These are phyloP conservation scores for Alternaria conjuncta DNA, from an alignment of 2,329 filamentous ascomycete species.

Conservation along the genomic window DNA sequence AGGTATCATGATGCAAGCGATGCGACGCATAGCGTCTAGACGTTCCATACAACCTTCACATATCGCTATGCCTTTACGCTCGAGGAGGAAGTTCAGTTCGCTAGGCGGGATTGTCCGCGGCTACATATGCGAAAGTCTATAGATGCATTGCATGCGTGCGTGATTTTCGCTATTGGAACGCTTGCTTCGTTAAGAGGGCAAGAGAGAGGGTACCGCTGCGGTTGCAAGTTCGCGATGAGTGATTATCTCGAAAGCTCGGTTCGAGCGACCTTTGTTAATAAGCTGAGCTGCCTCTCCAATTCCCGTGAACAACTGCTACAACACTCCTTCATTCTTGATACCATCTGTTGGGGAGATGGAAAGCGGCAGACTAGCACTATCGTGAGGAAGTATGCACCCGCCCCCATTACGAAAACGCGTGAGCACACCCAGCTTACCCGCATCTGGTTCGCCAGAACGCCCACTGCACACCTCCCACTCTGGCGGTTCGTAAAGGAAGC, in stretches of 20 bases:
- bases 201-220: neutral
- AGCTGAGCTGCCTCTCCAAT: neutral
- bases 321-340: neutral
- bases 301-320: neutral
- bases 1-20: neutral
- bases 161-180: conserved; percentile 43
- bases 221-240: conserved; percentile 3
- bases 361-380: conserved; percentile 1
- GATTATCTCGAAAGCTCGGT: neutral
- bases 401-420: neutral
- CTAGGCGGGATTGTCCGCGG: conserved; percentile 7
- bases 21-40: neutral
- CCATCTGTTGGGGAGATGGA: neutral
- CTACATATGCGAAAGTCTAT: neutral
- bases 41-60: neutral
- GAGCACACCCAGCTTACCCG: conserved; percentile 1
- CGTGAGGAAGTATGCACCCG: conserved; percentile 1
- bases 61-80: neutral
- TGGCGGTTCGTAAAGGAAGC: neutral
- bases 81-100: conserved; percentile 2
- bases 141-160: conserved; percentile 37
- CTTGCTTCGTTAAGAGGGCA: conserved; percentile 3
- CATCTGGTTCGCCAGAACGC: conserved; percentile 11
- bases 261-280: neutral
- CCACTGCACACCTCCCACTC: neutral